Conservation (phyloP, 495 filamentous ascomycete species). For the Cercophora newfieldiana region DNA sequence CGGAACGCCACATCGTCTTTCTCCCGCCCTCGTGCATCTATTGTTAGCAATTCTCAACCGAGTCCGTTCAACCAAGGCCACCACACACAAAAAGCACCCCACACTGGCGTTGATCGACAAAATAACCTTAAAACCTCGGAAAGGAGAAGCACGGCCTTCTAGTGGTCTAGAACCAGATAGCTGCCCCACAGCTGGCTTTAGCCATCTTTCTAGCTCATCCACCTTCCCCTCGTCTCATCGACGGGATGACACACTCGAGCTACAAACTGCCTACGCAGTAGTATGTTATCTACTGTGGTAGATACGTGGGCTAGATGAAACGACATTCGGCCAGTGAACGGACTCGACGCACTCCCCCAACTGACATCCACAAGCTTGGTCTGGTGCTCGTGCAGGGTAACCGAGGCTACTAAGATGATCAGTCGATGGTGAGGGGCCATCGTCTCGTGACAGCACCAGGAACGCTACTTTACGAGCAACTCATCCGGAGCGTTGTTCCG, state of each 20-base stretch:
- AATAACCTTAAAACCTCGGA: slow-evolving; percentile 14
- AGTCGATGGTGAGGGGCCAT: neutral
- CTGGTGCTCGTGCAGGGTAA: neutral
- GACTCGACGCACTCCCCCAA: neutral
- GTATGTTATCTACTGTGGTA: neutral
- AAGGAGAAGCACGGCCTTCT: slow-evolving; percentile 3
- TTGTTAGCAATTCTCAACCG: neutral
- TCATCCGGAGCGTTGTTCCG: too few species aligned
- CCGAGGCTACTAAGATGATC: neutral
- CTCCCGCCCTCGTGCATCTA: neutral
- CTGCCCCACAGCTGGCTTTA: slow-evolving; percentile 3
- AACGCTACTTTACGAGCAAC: neutral
- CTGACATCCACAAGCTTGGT: neutral
- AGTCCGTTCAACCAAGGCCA: neutral
- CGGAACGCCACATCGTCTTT: neutral
- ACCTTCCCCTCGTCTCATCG: neutral
- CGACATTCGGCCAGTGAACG: neutral
- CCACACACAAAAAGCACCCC: neutral
- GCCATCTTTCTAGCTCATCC: neutral
- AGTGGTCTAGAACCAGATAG: neutral
- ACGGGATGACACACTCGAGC: neutral
- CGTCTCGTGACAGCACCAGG: neutral
- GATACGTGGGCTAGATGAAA: neutral
- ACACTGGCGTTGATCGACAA: slow-evolving; percentile 8
- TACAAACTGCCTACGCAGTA: neutral